Base-by-base conservation (phyloP, 2,329 filamentous ascomycete genomes). In the Lasiodiplodia sp. region DNA sequence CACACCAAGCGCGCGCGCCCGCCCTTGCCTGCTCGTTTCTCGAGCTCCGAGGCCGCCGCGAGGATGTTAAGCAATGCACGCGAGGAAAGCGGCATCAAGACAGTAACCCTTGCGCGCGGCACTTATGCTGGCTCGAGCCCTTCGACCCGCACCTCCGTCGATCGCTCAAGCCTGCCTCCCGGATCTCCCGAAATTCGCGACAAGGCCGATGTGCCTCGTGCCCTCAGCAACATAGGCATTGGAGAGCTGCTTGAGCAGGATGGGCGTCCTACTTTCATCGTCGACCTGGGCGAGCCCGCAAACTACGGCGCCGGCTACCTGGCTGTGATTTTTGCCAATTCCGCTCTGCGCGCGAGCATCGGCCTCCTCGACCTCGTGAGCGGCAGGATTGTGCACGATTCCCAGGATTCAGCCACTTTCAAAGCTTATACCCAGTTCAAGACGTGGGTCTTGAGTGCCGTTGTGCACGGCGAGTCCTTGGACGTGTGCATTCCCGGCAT, bases 171-270 rank as follows among this genome's bases (percentile, higher is more conserved):
- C 14, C 78, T 82, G n/a, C 49, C 62, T 14, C 60, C 62, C 34
- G 62, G 10, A 28, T 69, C 85, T 65, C 85, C 87, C 10, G 88
- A 89, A 68, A 78, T 82, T 70, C 76, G 82, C 70, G 78, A 81
- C 6, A 79, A 83, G 66, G 78, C 82, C 1, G 82, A 87, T 2
- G 82, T 84, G 5, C 71, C 88, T 55, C 84, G 88, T 64, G 81
- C 88, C 63, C 82, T 94, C 4, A 87, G 87, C 52, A 86, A 86
- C 31, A 83, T 94, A 64, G 89, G 91, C 28, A 85, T 93, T 11
- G 80, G 90, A 23, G 92, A 95, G 77, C 81, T 95, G 49, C 79
- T 96, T 51, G 92, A 95, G 75, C 87, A 91, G 72, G 92, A 96
- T 76, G 87, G 91, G 62, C 84, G 92, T 57, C 92, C 92, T 2